Base-by-base conservation (phyloP, 2,329 filamentous ascomycete species). In the Sporothrix phasma region DNA sequence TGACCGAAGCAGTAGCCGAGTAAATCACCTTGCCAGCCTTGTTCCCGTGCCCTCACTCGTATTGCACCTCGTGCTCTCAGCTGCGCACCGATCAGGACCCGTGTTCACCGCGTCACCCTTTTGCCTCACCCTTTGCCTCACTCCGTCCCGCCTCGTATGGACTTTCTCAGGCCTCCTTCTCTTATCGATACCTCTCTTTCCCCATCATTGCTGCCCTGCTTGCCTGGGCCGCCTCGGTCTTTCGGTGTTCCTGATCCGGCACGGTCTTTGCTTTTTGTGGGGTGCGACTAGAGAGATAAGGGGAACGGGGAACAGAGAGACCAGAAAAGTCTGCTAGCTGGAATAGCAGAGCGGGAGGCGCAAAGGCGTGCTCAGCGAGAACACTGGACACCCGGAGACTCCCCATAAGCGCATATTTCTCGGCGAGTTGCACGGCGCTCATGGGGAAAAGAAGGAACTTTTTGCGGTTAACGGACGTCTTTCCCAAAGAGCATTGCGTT, bases 261-360 rank as follows among this genome's bases (percentile, higher is more conserved):
- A 37, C 31, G 37, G 29, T 31, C 31, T 34, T 49, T 64, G 29
- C 43, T 41, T 34, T 49, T 64, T 60, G 54, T 60, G 62, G 54
- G 46, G 62, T 45, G 54, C 5, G 17, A n/a, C 61, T 58, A 58
- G 41, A 47, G 22, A 63, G 62, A 53, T 64, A 60, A 53, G 54
- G 46, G 54, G 24, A 39, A 37, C 24, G 39, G 13, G 24, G n/a
- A 59, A 31, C 22, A 34, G 61, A 31, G 29, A 3, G 17, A 29
- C n/a, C 10, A 51, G 19, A 54, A 59, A 60, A 53, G 15, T 54
- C 39, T 24, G 31, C 24, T 54, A n/a, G 41, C n/a, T 19, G 39
- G 24, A 24, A 43, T 45, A 17, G 56, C 56, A 39, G 56, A 43
- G 54, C 22, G 54, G 54, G 19, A 46, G 39, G 56, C 37, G 37